phyloP scores from a whole-genome alignment of 1,284 basidiomycete genomes.

The Cryptococcus jaspeensis region DNA sequence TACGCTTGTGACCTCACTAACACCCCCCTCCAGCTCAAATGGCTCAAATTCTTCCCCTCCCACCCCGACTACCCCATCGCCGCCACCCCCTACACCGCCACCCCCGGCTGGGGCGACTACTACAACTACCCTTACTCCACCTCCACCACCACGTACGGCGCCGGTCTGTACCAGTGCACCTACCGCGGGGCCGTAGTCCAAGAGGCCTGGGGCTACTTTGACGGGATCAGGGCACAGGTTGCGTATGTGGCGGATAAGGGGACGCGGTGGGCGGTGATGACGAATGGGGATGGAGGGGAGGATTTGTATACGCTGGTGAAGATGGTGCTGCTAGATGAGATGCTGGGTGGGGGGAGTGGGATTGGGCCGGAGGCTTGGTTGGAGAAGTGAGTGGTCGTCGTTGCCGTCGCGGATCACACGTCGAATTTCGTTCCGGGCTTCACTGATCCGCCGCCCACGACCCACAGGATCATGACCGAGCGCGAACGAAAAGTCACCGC shows the following conservation, averaged over 20 bases:
- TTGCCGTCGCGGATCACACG: neutral
- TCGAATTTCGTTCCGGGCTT: neutral
- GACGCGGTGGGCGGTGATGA: neutral
- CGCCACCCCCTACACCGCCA: neutral
- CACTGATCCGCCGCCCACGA: neutral
- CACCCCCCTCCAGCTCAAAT: neutral
- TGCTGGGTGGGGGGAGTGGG: neutral
- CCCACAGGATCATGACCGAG: no score
- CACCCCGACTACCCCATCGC: neutral
- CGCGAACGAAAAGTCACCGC: no score
- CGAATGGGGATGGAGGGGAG: neutral
- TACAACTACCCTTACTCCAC: constrained; percentile 4
- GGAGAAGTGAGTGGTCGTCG: neutral
- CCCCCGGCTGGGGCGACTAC: neutral
- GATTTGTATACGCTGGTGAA: neutral
- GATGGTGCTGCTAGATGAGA: neutral
- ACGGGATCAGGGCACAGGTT: neutral
- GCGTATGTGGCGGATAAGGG: neutral
- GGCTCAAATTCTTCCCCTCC: neutral
- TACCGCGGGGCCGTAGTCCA: neutral
- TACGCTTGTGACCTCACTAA: neutral
- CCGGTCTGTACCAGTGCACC: neutral
- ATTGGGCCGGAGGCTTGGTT: neutral
- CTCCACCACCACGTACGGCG: constrained; percentile 1
- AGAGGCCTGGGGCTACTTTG: neutral